These are phyloP conservation scores for Globisporangium sylvaticum DNA, from an alignment of 352 stramenopile genomes.

Conservation along the genomic window DNA sequence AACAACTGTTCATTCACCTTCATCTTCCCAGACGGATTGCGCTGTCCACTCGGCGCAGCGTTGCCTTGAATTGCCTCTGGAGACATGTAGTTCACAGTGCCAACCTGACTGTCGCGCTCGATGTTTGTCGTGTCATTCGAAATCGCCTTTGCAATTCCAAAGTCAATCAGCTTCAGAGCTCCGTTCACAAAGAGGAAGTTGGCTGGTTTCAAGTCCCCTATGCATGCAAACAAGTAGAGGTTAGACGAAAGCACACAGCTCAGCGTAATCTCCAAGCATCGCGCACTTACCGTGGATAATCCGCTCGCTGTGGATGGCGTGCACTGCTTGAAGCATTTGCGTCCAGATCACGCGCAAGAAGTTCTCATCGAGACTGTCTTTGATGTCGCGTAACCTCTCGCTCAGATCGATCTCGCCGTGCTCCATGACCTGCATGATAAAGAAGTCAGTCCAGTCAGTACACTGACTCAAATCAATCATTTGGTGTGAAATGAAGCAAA, in stretches of 20 bases:
- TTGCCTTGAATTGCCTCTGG: constrained; percentile 88
- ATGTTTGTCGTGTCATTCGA: constrained; percentile 97
- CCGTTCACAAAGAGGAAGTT: constrained; percentile 98
- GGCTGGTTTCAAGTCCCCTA: constrained; percentile 92
- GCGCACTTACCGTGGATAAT: constrained; percentile 88
- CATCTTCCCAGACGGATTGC: constrained; percentile 70
- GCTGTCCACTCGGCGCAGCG: constrained; percentile 38
- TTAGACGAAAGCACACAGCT: not conserved
- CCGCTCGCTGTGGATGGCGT: constrained; percentile 94
- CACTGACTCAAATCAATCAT: not conserved
- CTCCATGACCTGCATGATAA: constrained; percentile 91
- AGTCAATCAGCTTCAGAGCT: constrained; percentile 96
- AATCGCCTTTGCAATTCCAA: constrained; percentile 98
- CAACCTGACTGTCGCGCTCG: constrained; percentile 93
- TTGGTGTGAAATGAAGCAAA: not conserved
- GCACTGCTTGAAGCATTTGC: constrained; percentile 97
- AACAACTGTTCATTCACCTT: constrained; percentile 31
- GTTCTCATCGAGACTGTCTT: constrained; percentile 92
- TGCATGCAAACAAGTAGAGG: not conserved
- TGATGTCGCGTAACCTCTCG: constrained; percentile 83
- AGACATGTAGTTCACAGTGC: constrained; percentile 97
- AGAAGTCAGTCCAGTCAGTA: not conserved
- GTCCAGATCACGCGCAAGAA: constrained; percentile 98
- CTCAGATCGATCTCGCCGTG: constrained; percentile 97
- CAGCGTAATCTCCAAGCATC: not conserved